Evolutionary conservation across 2,329 filamentous ascomycete species (phyloP), one percentile per base, ranked within the genome.

Genomic region (Podosphaera xanthii): DNA sequence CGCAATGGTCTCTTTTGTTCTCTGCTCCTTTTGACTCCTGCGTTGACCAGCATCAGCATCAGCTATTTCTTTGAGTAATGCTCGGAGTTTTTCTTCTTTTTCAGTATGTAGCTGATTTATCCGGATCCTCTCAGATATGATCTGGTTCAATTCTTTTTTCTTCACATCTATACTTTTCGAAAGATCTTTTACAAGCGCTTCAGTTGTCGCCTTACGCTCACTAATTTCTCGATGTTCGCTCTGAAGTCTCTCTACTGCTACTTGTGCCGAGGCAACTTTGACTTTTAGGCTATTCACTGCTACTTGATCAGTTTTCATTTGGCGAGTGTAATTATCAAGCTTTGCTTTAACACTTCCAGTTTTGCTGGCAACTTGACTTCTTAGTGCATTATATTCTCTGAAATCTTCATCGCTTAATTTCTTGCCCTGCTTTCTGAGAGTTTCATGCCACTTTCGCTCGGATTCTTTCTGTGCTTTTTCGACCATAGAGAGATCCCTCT

Each of bases 271-370:
- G 63, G 95, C 88, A 38, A 96, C 83, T 69, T 89, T 95, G 67
- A 87, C 86, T 70, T 86, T 90, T 62, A 97, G 75, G 63, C 86
- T 95, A 67, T 87, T 91, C 61, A 91, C 86, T 0, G 89, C 92
- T 61, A 94, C 89, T 62, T 91, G 85, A 67, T 97, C 90, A 0
- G 88, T 92, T 71, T 91, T 95, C 62, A 88, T 77, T 68, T 96
- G 88, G 31, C 90, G 87, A 60, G 82, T 79, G n/a, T 96, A 78
- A 63, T 89, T 87, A 70, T 94, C 87, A 46, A 95, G 77, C 64
- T 87, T 87, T 63, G 84, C 79, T 68, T 92, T 87, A 65, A 94
- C 87, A 7, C 80, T 78, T 6, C 89, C 86, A 35, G 87, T 86
- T 63, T 84, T 86, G 64, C 87, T 83, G 70, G 87, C 88, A 61